Percentiles rank a stretch among this genome's conserved stretches.
Evolutionary conservation across 768 basidiomycete genomes (phyloP).

Genomic region (Tulasnella sp.): DNA sequence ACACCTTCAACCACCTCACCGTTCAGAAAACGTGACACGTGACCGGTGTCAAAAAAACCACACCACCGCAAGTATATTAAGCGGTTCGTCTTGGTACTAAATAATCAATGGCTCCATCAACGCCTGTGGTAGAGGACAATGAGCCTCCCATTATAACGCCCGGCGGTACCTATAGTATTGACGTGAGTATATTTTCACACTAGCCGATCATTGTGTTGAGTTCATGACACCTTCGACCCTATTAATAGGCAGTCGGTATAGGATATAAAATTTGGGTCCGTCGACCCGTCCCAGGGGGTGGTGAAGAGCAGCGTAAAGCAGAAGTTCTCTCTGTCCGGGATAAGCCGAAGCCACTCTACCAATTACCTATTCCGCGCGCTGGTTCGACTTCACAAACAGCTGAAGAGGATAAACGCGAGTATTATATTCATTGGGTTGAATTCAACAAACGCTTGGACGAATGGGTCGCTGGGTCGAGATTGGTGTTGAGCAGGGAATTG

Average conservation of each 20-base stretch:
- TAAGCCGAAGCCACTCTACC: constrained; percentile 53
- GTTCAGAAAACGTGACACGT: too few species aligned
- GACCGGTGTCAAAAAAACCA: too few species aligned
- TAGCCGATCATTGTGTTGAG: constrained; percentile 14
- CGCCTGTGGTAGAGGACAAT: constrained; percentile 1
- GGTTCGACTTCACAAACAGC: constrained; percentile 36
- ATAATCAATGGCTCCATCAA: constrained; percentile 8
- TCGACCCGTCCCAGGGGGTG: constrained; percentile 60
- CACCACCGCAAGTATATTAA: too few species aligned
- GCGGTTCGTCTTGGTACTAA: too few species aligned
- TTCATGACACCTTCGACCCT: constrained; percentile 3
- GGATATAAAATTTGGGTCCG: constrained; percentile 94
- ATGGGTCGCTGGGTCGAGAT: constrained; percentile 82
- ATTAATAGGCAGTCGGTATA: constrained; percentile 60
- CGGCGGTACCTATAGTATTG: constrained; percentile 64
- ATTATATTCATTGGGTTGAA: constrained; percentile 96
- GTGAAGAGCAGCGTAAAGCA: constrained; percentile 79
- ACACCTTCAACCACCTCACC: too few species aligned
- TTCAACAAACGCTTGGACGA: constrained; percentile 99
- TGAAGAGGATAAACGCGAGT: constrained; percentile 75
- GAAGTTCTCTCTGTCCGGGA: constrained; percentile 94
- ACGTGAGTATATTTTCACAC: constrained; percentile 36
- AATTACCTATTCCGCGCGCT: constrained; percentile 7
- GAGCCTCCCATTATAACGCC: constrained; percentile 51
- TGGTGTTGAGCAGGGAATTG: constrained; percentile 72